These are phyloP conservation scores for Tricholoma sp. DNA, from an alignment of 768 basidiomycete genomes.

Conservation along the genomic window DNA sequence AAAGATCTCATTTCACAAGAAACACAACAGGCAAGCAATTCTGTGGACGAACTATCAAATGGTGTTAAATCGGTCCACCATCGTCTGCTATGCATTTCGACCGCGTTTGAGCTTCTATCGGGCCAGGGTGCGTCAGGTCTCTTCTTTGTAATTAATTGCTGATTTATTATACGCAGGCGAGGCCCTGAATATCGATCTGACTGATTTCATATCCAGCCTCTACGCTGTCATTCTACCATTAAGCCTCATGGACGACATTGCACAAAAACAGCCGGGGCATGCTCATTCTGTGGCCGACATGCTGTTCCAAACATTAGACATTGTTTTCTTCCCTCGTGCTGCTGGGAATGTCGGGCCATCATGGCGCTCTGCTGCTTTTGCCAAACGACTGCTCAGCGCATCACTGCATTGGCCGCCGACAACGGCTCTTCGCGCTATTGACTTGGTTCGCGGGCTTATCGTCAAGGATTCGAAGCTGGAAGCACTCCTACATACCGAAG, in stretches of 20 bases:
- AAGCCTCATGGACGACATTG: conserved; percentile 56
- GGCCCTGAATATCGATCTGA: conserved; percentile 93
- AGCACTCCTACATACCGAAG: conserved; percentile 82
- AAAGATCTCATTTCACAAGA: conserved; percentile 61
- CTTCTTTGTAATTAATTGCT: conserved; percentile 5
- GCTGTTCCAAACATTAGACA: conserved; percentile 79
- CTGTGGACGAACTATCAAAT: conserved; percentile 18
- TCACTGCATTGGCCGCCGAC: conserved; percentile 77
- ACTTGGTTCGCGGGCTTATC: conserved; percentile 69
- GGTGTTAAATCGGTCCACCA: conserved; percentile 44
- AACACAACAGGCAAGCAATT: conserved; percentile 32
- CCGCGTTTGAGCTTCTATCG: conserved; percentile 94
- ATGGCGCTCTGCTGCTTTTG: conserved; percentile 84
- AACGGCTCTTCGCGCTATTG: conserved; percentile 61
- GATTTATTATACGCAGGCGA: conserved; percentile 56
- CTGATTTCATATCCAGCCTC: conserved; percentile 80
- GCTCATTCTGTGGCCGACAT: conserved; percentile 52
- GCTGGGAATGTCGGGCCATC: conserved; percentile 51
- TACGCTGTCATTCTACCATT: conserved; percentile 80
- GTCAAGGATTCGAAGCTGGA: conserved; percentile 78
- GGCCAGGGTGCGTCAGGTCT: conserved; percentile 71
- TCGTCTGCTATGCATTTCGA: conserved; percentile 81
- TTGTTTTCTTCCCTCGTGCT: conserved; percentile 75
- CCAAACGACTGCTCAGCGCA: conserved; percentile 83
- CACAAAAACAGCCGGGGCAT: conserved; percentile 20